A percentile compares a stretch with the other conserved stretches of the same genome.
These are phyloP conservation scores for Lactarius quietus DNA, from an alignment of 768 basidiomycete species.

Conservation along the genomic window DNA sequence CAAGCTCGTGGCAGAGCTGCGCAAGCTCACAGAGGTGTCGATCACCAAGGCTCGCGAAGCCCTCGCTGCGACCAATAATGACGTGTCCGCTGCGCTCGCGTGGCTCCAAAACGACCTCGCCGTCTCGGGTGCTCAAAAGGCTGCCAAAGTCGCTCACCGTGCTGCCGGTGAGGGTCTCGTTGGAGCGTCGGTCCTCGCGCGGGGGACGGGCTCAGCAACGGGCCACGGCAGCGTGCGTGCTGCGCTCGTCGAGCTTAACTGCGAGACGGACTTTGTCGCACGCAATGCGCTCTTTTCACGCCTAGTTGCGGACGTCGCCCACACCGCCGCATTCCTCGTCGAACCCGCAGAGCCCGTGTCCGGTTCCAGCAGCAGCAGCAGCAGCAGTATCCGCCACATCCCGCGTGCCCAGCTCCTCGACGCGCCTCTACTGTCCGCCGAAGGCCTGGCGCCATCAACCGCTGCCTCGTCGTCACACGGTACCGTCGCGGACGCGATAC, in stretches of 20 bases:
- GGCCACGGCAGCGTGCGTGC: constrained; percentile 63
- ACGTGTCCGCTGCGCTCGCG: constrained; percentile 65
- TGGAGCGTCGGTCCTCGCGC: too few species aligned
- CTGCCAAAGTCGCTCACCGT: constrained; percentile 75
- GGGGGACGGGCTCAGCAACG: too few species aligned
- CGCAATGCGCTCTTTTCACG: too few species aligned
- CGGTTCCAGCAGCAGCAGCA: constrained; percentile 28
- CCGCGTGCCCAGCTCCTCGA: constrained; percentile 51
- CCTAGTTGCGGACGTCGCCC: constrained; percentile 83
- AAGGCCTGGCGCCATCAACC: neutral
- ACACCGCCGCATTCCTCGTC: constrained; percentile 80
- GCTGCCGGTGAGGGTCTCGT: too few species aligned
- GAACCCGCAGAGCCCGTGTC: constrained; percentile 38
- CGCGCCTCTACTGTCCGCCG: constrained; percentile 61
- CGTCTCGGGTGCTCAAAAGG: too few species aligned
- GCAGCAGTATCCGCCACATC: constrained; percentile 41
- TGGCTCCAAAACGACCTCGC: too few species aligned
- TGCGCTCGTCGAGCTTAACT: constrained; percentile 89
- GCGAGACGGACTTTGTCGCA: constrained; percentile 96
- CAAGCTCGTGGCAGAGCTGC: constrained; percentile 79
- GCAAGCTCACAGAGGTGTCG: constrained; percentile 77
- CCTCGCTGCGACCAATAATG: constrained; percentile 66
- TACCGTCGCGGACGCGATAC: too few species aligned
- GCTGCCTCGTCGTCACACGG: constrained; percentile 28
- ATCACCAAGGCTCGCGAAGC: constrained; percentile 88